Conservation (phyloP, 2,329 filamentous ascomycete genomes). For the Alternaria postmessia region DNA sequence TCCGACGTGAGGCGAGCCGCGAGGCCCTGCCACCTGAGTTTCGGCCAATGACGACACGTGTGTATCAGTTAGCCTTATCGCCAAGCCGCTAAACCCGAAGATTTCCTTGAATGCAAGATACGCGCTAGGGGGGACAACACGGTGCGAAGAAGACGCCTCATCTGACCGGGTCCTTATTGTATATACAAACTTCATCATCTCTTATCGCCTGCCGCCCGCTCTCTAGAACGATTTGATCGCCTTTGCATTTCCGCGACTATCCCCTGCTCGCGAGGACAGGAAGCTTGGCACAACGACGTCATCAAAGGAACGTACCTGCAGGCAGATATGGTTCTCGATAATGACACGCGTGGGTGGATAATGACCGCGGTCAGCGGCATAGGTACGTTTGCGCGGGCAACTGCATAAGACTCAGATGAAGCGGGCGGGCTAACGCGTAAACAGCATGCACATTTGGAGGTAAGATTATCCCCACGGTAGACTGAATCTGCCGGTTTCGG, state of each 20-base stretch:
- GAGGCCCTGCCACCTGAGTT: not conserved
- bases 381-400: conserved; percentile 55
- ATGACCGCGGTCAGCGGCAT: conserved; percentile 85
- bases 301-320: conserved; percentile 24
- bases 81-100: conserved; percentile 17
- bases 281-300: conserved; percentile 29
- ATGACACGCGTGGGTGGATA: conserved; percentile 90
- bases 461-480: conserved; percentile 18
- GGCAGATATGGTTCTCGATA: conserved; percentile 43
- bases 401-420: not conserved
- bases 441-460: conserved; percentile 51
- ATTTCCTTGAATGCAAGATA: conserved; percentile 3
- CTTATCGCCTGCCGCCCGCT: conserved; percentile 7
- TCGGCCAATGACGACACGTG: conserved; percentile 12
- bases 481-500: not conserved
- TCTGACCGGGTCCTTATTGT: conserved; percentile 16
- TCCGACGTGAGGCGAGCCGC: not conserved
- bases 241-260: conserved; percentile 5
- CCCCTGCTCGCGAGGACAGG: not conserved
- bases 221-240: not conserved
- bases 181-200: conserved; percentile 5
- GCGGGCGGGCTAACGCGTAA: conserved; percentile 22
- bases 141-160: conserved; percentile 21
- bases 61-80: conserved; percentile 10
- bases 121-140: conserved; percentile 23